These are phyloP conservation scores for Cairneyella variabilis DNA, from an alignment of 495 filamentous ascomycete genomes.

Conservation along the genomic window DNA sequence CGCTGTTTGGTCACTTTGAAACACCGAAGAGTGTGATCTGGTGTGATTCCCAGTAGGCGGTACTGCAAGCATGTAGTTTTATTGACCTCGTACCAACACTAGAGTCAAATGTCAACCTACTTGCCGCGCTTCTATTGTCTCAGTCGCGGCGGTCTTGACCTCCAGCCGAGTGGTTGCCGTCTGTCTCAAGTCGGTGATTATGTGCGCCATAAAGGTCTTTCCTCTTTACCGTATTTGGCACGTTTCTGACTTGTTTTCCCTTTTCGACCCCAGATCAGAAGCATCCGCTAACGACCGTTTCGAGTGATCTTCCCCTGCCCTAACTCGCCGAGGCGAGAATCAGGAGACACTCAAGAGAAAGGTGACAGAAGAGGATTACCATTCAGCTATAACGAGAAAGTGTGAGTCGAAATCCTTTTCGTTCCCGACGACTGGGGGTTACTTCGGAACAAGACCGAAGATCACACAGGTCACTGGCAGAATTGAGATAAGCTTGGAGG, in stretches of 20 bases:
- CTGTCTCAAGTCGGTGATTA: constrained; percentile 11
- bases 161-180: too few species aligned
- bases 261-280: background rate
- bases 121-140: background rate
- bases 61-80: background rate
- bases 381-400: too few species aligned
- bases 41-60: background rate
- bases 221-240: background rate
- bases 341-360: too few species aligned
- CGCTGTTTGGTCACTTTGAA: background rate
- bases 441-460: background rate
- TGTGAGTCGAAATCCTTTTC: too few species aligned
- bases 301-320: too few species aligned
- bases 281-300: background rate
- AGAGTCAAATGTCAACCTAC: background rate
- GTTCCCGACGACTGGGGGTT: background rate
- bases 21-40: background rate
- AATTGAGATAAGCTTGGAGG: background rate
- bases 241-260: background rate
- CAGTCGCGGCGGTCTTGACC: too few species aligned
- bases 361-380: too few species aligned
- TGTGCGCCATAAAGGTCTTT: background rate
- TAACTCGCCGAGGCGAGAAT: too few species aligned
- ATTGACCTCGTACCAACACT: too few species aligned
- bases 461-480: background rate